Evolutionary conservation across 192 early-diverging fungal species (phyloP).

Genomic region (Coemansia sp.): DNA sequence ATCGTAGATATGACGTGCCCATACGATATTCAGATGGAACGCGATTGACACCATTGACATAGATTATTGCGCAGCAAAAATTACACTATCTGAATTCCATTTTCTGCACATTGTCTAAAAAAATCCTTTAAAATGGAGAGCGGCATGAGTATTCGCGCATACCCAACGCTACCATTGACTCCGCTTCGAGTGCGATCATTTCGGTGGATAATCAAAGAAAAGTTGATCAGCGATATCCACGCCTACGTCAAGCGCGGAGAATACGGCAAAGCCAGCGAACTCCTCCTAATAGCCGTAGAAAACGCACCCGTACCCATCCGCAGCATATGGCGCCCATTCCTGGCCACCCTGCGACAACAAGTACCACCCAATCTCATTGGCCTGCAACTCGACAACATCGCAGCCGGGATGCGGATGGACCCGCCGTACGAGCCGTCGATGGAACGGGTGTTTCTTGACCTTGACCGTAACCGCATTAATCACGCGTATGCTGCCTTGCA

Average conservation of each 20-base stretch:
- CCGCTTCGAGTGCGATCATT: background rate
- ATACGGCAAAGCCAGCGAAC: constrained; percentile 39
- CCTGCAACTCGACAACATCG: constrained; percentile 14
- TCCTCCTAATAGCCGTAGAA: constrained; percentile 20
- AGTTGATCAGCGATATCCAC: constrained; percentile 25
- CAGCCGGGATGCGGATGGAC: background rate
- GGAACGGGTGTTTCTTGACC: constrained; percentile 25
- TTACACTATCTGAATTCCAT: background rate
- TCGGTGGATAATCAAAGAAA: constrained; percentile 11
- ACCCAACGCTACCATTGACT: background rate
- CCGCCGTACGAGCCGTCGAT: constrained; percentile 15
- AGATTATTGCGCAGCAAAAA: background rate
- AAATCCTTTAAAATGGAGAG: background rate
- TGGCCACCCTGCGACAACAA: constrained; percentile 27
- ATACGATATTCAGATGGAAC: background rate
- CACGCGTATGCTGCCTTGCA: constrained; percentile 13
- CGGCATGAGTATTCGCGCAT: background rate
- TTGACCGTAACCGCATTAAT: constrained; percentile 3
- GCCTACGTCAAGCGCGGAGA: constrained; percentile 27
- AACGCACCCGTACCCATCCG: constrained; percentile 13
- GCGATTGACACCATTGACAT: background rate
- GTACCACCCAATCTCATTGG: background rate
- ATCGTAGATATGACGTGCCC: background rate
- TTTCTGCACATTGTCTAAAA: background rate
- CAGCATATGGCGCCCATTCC: constrained; percentile 29